phyloP scores from a whole-genome alignment of 257 asterid genomes.

The Capsicum chinense region DNA sequence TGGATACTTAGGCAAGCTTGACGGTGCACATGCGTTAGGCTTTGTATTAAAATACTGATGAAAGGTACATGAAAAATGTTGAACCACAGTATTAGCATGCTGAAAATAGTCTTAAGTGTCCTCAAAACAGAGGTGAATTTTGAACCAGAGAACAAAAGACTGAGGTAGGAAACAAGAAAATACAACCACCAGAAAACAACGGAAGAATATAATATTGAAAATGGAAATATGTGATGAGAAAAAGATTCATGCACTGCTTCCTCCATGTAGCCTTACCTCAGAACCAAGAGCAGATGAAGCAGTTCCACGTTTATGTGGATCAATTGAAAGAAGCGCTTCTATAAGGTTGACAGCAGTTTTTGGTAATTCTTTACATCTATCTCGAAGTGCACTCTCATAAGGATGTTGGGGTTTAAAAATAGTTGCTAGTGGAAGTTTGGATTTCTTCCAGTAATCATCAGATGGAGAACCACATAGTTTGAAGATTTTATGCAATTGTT shows the following conservation, averaged over 20 bases:
- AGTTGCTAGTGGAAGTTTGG: constrained; percentile 72
- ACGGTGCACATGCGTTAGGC: constrained; percentile 85
- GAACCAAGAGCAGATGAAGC: constrained; percentile 71
- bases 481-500: constrained; percentile 92
- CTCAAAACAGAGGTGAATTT: constrained; percentile 4
- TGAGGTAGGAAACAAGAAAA: background rate
- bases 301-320: constrained; percentile 75
- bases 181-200: constrained; percentile 38
- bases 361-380: constrained; percentile 85
- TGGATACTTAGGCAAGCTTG: constrained; percentile 78
- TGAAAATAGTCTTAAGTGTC: background rate
- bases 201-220: constrained; percentile 43
- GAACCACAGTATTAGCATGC: constrained; percentile 15
- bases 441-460: constrained; percentile 78
- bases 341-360: constrained; percentile 70
- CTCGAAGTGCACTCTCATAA: constrained; percentile 70
- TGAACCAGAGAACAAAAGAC: background rate
- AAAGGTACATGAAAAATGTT: constrained; percentile 32
- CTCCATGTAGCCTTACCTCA: constrained; percentile 46
- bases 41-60: constrained; percentile 66
- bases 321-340: constrained; percentile 68
- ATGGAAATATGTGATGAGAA: background rate
- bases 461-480: constrained; percentile 86
- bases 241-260: background rate
- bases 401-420: constrained; percentile 93